These are phyloP conservation scores for Cystobasidium pallidum DNA, from an alignment of 1,284 basidiomycete species.

Conservation along the genomic window DNA sequence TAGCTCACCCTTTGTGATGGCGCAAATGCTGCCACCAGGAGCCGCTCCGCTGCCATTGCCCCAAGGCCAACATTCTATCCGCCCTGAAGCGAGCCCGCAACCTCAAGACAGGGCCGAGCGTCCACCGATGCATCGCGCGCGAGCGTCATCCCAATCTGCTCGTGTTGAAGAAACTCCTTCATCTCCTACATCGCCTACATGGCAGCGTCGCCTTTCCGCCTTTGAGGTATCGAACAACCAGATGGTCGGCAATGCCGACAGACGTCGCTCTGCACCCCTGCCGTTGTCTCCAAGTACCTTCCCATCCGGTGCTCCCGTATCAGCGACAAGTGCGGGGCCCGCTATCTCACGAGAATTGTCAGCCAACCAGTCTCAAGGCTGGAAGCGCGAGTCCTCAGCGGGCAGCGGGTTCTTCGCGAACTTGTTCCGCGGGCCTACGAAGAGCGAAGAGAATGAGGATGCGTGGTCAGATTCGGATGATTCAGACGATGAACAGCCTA, in stretches of 20 bases:
- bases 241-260: not conserved
- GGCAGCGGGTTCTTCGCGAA: conserved; percentile 40
- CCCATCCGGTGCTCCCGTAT: conserved; percentile 19
- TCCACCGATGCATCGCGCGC: conserved; percentile 1
- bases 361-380: not conserved
- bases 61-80: not conserved
- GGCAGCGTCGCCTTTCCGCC: conserved; percentile 19
- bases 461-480: conserved; percentile 42
- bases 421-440: conserved; percentile 28
- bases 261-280: conserved; percentile 28
- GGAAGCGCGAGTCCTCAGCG: conserved; percentile 36
- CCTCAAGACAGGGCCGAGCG: not conserved
- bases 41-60: conserved; percentile 10
- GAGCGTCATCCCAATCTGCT: conserved; percentile 39
- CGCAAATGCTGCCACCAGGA: conserved; percentile 13
- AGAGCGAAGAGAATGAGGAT: conserved; percentile 35
- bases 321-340: not conserved
- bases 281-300: conserved; percentile 26
- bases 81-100: not conserved
- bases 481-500: conserved; percentile 16
- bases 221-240: not conserved
- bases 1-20: conserved; percentile 28
- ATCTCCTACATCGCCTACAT: conserved; percentile 5
- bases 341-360: conserved; percentile 1
- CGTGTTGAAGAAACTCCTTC: conserved; percentile 27